Evolutionary conservation across 2,329 filamentous ascomycete species (phyloP), one percentile per base, ranked within the genome.

Genomic region (Exophiala aquamarina): DNA sequence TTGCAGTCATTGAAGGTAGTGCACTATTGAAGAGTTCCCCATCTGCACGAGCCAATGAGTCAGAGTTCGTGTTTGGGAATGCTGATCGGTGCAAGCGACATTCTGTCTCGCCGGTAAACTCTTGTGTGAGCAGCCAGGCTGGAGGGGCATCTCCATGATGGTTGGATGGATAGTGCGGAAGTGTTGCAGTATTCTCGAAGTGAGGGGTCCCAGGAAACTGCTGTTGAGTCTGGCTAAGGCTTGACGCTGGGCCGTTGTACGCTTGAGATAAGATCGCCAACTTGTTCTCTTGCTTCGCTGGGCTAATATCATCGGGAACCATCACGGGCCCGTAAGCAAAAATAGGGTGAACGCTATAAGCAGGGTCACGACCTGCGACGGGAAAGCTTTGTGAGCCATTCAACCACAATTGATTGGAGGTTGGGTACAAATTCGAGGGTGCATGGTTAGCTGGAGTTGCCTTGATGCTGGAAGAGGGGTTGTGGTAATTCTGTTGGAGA

Each of bases 251-350:
- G 19, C 35, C 26, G 14, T 17, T 36, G 29, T 44, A 37, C 36
- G 48, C 21, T 38, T 41, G 43, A n/a, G 49, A 49, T 33, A 50
- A 32, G 17, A 34, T 26, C 8, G 44, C 50, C 14, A 56, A 39
- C 44, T 59, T 59, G 38, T 46, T 43, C 38, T 59, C 56, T 41
- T 59, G 55, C 41, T 59, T 59, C 14, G 52, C 47, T n/a, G 56
- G 56, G 34, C 54, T 58, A 21, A 58, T 44, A 32, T 58, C 56
- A 17, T 49, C 42, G 15, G 56, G 52, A 7, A 37, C 44, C 54
- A 58, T 55, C 11, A 37, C 31, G 23, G 23, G 23, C 23, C 11
- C 6, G 23, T 6, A 11, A 26, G 23, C 23, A 11, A 26, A 26
- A 11, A 6, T 26, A 6, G 23, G 11, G 6, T 6, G 23, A n/a